These are phyloP conservation scores for Nicotiana sylvestris DNA, from an alignment of 257 asterid species.

Conservation along the genomic window DNA sequence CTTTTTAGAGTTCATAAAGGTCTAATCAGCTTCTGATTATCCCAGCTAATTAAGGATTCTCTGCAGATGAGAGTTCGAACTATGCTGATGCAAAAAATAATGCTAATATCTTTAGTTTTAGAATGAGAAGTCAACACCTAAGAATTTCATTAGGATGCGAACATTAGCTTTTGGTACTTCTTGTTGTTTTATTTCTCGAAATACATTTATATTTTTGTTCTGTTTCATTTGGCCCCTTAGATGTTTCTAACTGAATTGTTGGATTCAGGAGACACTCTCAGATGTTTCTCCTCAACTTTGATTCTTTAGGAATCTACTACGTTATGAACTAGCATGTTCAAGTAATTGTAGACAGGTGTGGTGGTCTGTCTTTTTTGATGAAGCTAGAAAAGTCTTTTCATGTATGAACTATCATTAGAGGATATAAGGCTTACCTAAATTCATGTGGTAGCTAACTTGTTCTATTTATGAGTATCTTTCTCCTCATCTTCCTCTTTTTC, in stretches of 20 bases:
- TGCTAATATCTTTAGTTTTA: background rate
- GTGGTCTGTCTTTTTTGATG: background rate
- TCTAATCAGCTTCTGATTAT: background rate
- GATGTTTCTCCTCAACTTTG: background rate
- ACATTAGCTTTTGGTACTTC: too few relatives aligned
- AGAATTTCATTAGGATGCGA: too few relatives aligned
- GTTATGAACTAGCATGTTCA: background rate
- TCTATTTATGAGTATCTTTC: background rate
- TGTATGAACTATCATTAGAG: background rate
- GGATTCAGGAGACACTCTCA: background rate
- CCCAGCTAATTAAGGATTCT: background rate
- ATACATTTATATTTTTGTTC: too few relatives aligned
- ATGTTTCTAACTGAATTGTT: too few relatives aligned
- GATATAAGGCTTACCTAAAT: background rate
- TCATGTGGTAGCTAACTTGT: background rate
- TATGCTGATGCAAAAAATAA: background rate
- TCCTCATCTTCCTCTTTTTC: background rate
- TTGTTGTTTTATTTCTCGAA: too few relatives aligned
- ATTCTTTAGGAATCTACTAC: background rate
- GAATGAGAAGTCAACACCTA: too few relatives aligned
- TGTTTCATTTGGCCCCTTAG: background rate
- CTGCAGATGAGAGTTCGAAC: background rate
- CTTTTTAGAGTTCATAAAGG: background rate
- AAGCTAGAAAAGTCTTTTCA: background rate
- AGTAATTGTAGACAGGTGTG: background rate